These are phyloP conservation scores for Lasiosphaeria ovina DNA, from an alignment of 495 filamentous ascomycete species.

Conservation along the genomic window DNA sequence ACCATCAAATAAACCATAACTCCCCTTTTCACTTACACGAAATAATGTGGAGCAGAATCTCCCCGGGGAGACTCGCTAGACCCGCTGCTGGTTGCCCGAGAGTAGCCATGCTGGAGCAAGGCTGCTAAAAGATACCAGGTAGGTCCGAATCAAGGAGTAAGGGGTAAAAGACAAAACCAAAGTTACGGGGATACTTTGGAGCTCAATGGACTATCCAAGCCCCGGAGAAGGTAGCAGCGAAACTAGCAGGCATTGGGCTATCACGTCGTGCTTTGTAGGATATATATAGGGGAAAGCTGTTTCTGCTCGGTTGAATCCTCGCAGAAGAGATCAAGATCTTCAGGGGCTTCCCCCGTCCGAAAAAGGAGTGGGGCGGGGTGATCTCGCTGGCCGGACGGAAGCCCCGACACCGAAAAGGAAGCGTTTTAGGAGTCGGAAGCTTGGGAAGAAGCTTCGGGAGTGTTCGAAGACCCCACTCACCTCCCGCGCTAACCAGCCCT, in stretches of 20 bases:
- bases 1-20: background rate
- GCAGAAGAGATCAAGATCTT: background rate
- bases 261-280: background rate
- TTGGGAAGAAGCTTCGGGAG: background rate
- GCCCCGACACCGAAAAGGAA: background rate
- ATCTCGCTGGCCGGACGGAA: background rate
- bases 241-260: background rate
- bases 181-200: background rate
- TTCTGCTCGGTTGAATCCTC: background rate
- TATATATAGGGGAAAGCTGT: background rate
- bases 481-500: background rate
- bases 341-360: background rate
- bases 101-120: background rate
- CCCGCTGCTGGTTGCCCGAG: slow-evolving; percentile 19
- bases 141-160: too few species aligned
- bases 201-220: background rate
- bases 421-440: background rate
- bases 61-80: slow-evolving; percentile 64
- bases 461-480: background rate
- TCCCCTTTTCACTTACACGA: slow-evolving; percentile 55
- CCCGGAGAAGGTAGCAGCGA: background rate
- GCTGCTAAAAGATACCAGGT: background rate
- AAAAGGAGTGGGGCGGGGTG: background rate
- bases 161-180: background rate
- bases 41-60: slow-evolving; percentile 72